Evolutionary conservation across 2,329 filamentous ascomycete species (phyloP).

Genomic region (Beauveria asiatica): DNA sequence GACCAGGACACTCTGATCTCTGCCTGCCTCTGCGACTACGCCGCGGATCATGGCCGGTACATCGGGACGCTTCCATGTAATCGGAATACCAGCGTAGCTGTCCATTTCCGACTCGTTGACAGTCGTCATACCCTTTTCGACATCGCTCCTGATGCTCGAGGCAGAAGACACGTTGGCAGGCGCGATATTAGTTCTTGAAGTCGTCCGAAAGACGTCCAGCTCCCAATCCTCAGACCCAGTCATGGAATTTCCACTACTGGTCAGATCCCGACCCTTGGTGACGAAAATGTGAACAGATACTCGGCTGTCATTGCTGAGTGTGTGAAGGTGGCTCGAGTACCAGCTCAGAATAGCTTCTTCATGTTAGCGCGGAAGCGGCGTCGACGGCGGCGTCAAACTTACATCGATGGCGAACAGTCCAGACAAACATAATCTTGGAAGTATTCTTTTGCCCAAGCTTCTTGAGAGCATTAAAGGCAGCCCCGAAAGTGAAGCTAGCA

Average conservation of each 20-base stretch:
- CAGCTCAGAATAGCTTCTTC: conserved; percentile 27
- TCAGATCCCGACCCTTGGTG: conserved; percentile 17
- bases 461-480: conserved; percentile 28
- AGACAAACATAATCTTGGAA: conserved; percentile 29
- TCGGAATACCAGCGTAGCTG: conserved; percentile 15
- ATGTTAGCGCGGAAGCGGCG: background rate
- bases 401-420: conserved; percentile 31
- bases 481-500: conserved; percentile 45
- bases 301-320: conserved; percentile 21
- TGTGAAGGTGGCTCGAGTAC: conserved; percentile 28
- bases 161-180: background rate
- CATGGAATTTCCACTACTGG: background rate
- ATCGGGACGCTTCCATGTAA: conserved; percentile 29
- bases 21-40: conserved; percentile 20
- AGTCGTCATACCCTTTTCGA: background rate
- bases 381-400: conserved; percentile 13
- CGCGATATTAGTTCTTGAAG: background rate
- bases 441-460: conserved; percentile 15
- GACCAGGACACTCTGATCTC: conserved; percentile 29
- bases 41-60: conserved; percentile 26
- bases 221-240: background rate
- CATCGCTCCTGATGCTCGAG: background rate
- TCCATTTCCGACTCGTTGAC: conserved; percentile 2
- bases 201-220: background rate
- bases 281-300: conserved; percentile 27